These are phyloP conservation scores for Aspergillus alliaceus DNA, from an alignment of 2,329 filamentous ascomycete genomes.

Conservation along the genomic window DNA sequence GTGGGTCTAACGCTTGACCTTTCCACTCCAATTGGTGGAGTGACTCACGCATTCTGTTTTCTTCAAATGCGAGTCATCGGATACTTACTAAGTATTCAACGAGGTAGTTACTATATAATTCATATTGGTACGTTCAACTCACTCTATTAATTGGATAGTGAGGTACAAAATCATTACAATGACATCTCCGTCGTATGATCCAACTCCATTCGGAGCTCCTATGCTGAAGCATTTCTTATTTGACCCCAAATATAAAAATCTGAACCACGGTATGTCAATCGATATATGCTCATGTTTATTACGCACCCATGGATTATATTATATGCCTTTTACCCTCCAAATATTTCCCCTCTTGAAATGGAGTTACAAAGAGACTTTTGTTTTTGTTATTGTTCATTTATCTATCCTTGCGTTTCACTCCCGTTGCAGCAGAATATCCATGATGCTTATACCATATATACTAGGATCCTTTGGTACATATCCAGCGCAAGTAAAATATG, in stretches of 20 bases:
- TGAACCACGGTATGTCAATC: background rate
- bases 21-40: too few species aligned
- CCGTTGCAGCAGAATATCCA: too few species aligned
- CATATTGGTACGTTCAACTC: too few species aligned
- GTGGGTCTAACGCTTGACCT: too few species aligned
- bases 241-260: background rate
- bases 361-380: too few species aligned
- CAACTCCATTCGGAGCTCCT: background rate
- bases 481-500: background rate
- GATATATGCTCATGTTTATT: background rate
- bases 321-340: too few species aligned
- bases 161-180: background rate
- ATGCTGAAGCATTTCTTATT: background rate
- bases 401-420: background rate
- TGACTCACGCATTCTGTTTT: too few species aligned
- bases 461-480: conserved; percentile 2
- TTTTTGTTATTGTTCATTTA: background rate
- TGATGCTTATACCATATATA: background rate
- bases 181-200: background rate
- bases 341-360: too few species aligned
- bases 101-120: too few species aligned
- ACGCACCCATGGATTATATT: background rate
- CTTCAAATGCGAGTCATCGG: too few species aligned
- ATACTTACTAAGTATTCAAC: too few species aligned
- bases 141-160: too few species aligned